Conservation (phyloP, 805 yeast species). For the Monosporozyma siamensis region DNA sequence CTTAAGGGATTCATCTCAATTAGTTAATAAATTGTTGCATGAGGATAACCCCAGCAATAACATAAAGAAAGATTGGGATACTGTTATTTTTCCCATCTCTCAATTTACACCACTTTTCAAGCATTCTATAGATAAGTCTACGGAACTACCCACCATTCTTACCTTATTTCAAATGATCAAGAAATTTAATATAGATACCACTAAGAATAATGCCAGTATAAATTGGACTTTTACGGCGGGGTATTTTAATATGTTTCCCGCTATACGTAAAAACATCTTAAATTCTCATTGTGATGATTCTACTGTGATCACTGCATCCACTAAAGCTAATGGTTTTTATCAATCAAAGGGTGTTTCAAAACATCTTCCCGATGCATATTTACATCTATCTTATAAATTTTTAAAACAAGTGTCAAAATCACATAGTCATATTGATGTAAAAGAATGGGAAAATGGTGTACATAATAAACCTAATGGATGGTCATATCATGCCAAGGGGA, state of each 20-base stretch:
- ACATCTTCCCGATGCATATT: conserved; percentile 78
- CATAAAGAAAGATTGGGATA: conserved; percentile 19
- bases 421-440: conserved; percentile 42
- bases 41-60: background rate
- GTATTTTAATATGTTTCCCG: conserved; percentile 83
- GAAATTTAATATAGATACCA: conserved; percentile 11
- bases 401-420: conserved; percentile 37
- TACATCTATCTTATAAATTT: conserved; percentile 63
- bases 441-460: conserved; percentile 82
- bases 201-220: conserved; percentile 33
- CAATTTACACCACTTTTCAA: conserved; percentile 78
- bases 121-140: conserved; percentile 48
- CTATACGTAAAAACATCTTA: conserved; percentile 50
- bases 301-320: conserved; percentile 80
- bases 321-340: conserved; percentile 89
- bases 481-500: conserved; percentile 97
- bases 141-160: conserved; percentile 69
- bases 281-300: conserved; percentile 38
- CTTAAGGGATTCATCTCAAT: conserved; percentile 44
- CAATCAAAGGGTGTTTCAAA: conserved; percentile 73
- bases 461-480: conserved; percentile 80
- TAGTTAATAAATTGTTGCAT: conserved; percentile 51
- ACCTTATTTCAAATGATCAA: conserved; percentile 47
- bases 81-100: conserved; percentile 81
- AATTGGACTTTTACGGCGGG: conserved; percentile 93